Percentiles rank a stretch among this genome's conserved stretches.
phyloP scores from a whole-genome alignment of 371 early-diverging fungal species.

The Rhizomucor pusillus region DNA sequence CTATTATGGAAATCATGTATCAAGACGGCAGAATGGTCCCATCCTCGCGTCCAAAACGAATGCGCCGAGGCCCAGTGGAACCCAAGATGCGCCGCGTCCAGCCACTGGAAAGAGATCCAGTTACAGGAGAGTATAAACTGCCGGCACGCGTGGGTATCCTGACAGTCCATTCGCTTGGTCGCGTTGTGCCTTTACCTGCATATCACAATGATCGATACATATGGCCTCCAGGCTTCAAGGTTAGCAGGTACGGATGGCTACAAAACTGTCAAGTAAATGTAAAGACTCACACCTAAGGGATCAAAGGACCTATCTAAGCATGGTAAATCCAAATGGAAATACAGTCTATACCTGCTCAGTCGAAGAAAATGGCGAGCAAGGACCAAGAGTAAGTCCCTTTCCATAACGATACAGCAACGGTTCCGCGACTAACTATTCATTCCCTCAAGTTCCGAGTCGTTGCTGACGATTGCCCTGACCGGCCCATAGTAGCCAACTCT shows the following conservation, averaged over 20 bases:
- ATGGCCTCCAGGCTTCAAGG: slow-evolving; percentile 85
- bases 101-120: slow-evolving; percentile 56
- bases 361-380: slow-evolving; percentile 71
- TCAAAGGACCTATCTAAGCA: slow-evolving; percentile 66
- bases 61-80: slow-evolving; percentile 29
- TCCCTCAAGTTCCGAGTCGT: slow-evolving; percentile 66
- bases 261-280: not conserved
- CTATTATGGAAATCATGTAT: slow-evolving; percentile 13
- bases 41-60: slow-evolving; percentile 45
- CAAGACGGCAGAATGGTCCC: slow-evolving; percentile 20
- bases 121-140: slow-evolving; percentile 62
- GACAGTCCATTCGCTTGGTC: slow-evolving; percentile 70
- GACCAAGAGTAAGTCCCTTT: slow-evolving; percentile 53
- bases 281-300: not conserved
- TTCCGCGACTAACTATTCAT: not conserved
- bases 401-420: too few species aligned
- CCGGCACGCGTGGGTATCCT: slow-evolving; percentile 79
- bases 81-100: slow-evolving; percentile 46
- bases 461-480: slow-evolving; percentile 66
- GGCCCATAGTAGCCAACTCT: slow-evolving; percentile 68
- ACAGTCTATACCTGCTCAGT: slow-evolving; percentile 74
- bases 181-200: slow-evolving; percentile 69
- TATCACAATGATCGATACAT: slow-evolving; percentile 91
- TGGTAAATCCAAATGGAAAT: slow-evolving; percentile 57
- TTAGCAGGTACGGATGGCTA: slow-evolving; percentile 34